Evolutionary conservation across 495 filamentous ascomycete genomes (phyloP), one percentile per base, ranked within the genome.

Genomic region (Talaromyces nanjingensis): DNA sequence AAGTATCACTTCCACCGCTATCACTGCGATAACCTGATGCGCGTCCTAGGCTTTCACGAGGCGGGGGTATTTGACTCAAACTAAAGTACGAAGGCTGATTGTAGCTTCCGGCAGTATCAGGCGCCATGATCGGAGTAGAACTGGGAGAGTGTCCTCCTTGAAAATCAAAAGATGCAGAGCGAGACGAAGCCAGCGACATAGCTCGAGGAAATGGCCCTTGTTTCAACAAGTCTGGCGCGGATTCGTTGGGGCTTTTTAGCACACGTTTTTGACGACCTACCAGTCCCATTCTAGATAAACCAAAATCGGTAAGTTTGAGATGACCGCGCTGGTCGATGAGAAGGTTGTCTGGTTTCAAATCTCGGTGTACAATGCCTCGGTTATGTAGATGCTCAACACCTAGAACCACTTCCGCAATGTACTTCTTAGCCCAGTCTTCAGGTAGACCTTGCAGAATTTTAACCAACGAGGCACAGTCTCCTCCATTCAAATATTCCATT

Each of bases 401-500:
- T 33, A 97, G 84, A 62, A 98, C 87, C 37, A 98, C 93, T 77
- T 98, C 94, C 14, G 89, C 94, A 54, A 97, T 83, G 75, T 98
- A 98, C 71, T 94, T 96, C 76, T 93, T 96, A 7, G 90, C 90
- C 94, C 96, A 98, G 67, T 98, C 96, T 75, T 98, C 94, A 0
- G 92, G 88, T 29, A 98, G 81, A 2, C 89, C 91, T 24, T 91
- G 92, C 49, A 98, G 82, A 49, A 96, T 84, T 72, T 98, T 98
- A 73, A 98, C 92, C 57, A 98, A 84, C 25, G 94, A 96, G 59
- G 96, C 94, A 73, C 93, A 97, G 71, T 98, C 94, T 60, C 94
- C 94, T 20, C 94, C 94, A 69, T 98, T 98, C 60, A 98, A 79
- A 77, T 98, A 98, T 70, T 98, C 94, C 94, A 98, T 98, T 16